Percentiles rank a stretch among this genome's conserved stretches.
Conservation (phyloP, 208 protist genomes). For the Wallacemonas sp. region DNA sequence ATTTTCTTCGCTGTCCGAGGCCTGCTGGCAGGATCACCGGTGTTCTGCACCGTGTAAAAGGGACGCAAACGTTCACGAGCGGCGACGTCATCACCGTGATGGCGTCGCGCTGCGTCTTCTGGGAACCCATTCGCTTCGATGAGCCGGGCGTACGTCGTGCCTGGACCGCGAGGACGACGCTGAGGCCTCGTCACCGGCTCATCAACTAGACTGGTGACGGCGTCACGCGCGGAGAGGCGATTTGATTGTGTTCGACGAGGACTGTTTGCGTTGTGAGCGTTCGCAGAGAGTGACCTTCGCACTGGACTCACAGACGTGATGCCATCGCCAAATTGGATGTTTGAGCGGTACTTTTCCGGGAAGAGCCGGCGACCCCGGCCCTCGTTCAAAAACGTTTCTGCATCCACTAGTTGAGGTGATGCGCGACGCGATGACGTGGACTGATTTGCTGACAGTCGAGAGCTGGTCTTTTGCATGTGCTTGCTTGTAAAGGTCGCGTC, state of each 20-base stretch:
- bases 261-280: too few relatives aligned
- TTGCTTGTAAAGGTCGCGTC: too few relatives aligned
- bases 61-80: neutral
- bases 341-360: conserved; percentile 2
- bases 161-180: conserved; percentile 38
- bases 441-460: neutral
- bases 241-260: too few relatives aligned
- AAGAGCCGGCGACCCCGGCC: neutral
- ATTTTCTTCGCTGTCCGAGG: neutral
- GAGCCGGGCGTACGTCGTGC: conserved; percentile 29
- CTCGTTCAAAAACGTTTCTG: conserved; percentile 8
- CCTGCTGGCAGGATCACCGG: neutral
- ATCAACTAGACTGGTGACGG: too few relatives aligned
- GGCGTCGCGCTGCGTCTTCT: conserved; percentile 10
- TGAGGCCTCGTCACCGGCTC: neutral
- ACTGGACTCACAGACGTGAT: neutral
- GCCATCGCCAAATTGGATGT: conserved; percentile 12
- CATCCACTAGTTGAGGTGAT: conserved; percentile 5
- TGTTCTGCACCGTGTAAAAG: conserved; percentile 5
- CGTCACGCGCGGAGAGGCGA: too few relatives aligned
- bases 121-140: conserved; percentile 54
- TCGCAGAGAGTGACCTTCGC: too few relatives aligned
- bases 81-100: conserved; percentile 6
- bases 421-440: neutral
- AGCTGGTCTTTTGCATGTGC: neutral